Evolutionary conservation across 805 yeast genomes (phyloP).

Genomic region (Blastobotrys terrestris): DNA sequence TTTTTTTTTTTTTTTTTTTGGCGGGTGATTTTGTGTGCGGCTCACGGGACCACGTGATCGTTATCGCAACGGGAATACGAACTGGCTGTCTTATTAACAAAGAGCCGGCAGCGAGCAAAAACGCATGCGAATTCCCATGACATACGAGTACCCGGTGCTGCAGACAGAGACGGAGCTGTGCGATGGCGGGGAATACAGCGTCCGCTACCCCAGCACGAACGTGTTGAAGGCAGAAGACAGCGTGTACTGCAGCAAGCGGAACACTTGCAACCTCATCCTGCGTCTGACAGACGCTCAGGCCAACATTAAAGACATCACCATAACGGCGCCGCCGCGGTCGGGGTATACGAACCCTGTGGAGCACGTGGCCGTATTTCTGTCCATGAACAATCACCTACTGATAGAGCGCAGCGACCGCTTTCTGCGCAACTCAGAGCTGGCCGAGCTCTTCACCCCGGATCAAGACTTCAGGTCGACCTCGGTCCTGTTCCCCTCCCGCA

Average conservation of each 20-base stretch:
- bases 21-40: too few species aligned
- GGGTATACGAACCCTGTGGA: not conserved
- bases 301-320: not conserved
- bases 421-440: not conserved
- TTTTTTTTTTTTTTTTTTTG: too few species aligned
- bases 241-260: not conserved
- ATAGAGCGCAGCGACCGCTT: not conserved
- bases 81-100: too few species aligned
- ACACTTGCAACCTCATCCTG: not conserved
- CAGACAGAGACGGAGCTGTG: not conserved
- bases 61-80: too few species aligned
- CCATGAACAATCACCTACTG: not conserved
- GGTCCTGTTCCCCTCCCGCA: not conserved
- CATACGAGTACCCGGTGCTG: not conserved
- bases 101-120: too few species aligned
- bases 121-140: too few species aligned
- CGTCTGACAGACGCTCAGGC: not conserved
- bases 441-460: not conserved
- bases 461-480: not conserved
- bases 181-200: not conserved
- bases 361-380: not conserved
- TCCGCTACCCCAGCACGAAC: not conserved
- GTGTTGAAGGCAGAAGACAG: not conserved
- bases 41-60: too few species aligned
- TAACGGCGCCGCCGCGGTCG: not conserved